These are phyloP conservation scores for Aspergillus cavernicola DNA, from an alignment of 495 filamentous ascomycete species.

Conservation along the genomic window DNA sequence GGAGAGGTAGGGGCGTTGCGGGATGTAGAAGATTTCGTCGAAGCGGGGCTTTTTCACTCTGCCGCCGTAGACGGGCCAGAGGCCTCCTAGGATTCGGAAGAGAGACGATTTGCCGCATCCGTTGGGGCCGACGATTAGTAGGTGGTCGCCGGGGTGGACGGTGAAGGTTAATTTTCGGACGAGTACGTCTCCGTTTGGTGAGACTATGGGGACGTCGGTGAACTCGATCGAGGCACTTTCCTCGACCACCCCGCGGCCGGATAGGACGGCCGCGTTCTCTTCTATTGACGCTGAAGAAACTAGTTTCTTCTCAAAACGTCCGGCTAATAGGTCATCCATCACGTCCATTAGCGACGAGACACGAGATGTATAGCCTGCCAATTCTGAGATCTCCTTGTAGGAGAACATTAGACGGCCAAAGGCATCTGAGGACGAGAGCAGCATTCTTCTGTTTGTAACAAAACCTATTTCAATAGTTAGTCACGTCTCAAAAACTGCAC, in stretches of 20 bases:
- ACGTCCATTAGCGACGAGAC: slow-evolving; percentile 86
- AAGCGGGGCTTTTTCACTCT: slow-evolving; percentile 84
- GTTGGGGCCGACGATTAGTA: slow-evolving; percentile 94
- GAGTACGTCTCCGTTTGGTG: slow-evolving; percentile 90
- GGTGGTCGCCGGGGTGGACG: slow-evolving; percentile 79
- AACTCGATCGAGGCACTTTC: slow-evolving; percentile 85
- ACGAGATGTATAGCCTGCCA: slow-evolving; percentile 90
- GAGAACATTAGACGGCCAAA: slow-evolving; percentile 97
- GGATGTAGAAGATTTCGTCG: slow-evolving; percentile 95
- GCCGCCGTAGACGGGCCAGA: slow-evolving; percentile 99
- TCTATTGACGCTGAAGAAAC: slow-evolving; percentile 81
- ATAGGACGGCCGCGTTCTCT: slow-evolving; percentile 73
- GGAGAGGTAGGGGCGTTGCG: slow-evolving; percentile 89
- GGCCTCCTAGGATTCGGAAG: slow-evolving; percentile 91
- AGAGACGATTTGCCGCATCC: slow-evolving; percentile 95
- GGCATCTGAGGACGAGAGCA: slow-evolving; percentile 88
- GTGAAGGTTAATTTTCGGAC: slow-evolving; percentile 80
- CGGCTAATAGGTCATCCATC: slow-evolving; percentile 86
- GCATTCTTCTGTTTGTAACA: slow-evolving; percentile 88
- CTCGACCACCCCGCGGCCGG: slow-evolving; percentile 69
- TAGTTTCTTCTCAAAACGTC: slow-evolving; percentile 91
- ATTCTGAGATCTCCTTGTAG: slow-evolving; percentile 94
- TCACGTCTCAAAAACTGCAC: not conserved
- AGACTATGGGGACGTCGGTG: slow-evolving; percentile 90
- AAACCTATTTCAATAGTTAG: slow-evolving; percentile 50